A percentile compares a stretch with the other conserved stretches of the same genome.
These are phyloP conservation scores for Paramecium tetraurelia DNA, from an alignment of 73 alveolate genomes.

Conservation along the genomic window DNA sequence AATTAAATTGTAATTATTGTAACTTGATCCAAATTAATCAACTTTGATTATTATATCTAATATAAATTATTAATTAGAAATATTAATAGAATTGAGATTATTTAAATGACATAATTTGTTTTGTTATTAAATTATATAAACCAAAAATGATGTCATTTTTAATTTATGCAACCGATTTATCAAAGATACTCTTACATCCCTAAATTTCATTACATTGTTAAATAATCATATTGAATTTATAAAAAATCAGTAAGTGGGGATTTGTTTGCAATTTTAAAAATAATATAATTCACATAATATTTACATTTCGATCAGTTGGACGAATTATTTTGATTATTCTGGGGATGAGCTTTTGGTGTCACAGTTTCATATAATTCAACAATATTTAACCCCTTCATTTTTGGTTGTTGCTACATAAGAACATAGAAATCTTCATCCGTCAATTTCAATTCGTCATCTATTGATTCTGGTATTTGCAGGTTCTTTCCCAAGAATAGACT, in stretches of 20 bases:
- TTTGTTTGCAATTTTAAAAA: not conserved
- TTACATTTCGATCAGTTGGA: not conserved
- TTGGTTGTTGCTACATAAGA: not conserved
- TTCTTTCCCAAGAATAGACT: not conserved
- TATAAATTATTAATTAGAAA: not conserved
- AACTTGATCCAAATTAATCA: conserved; percentile 15
- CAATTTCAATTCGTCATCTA: not conserved
- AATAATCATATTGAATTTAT: not conserved
- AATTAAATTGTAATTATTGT: not conserved
- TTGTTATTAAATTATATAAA: not conserved
- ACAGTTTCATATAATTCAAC: not conserved
- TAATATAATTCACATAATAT: not conserved
- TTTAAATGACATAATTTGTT: not conserved
- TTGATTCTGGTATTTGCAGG: not conserved
- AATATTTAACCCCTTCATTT: not conserved
- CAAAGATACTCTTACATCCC: not conserved
- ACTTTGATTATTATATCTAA: not conserved
- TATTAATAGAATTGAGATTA: not conserved
- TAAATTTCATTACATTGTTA: not conserved
- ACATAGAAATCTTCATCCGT: not conserved
- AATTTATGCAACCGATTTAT: not conserved
- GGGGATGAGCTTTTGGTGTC: not conserved
- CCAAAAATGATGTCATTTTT: not conserved
- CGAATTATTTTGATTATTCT: not conserved
- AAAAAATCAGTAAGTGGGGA: not conserved